These are phyloP conservation scores for Fusarium sp. DNA, from an alignment of 2,329 filamentous ascomycete genomes.

Conservation along the genomic window DNA sequence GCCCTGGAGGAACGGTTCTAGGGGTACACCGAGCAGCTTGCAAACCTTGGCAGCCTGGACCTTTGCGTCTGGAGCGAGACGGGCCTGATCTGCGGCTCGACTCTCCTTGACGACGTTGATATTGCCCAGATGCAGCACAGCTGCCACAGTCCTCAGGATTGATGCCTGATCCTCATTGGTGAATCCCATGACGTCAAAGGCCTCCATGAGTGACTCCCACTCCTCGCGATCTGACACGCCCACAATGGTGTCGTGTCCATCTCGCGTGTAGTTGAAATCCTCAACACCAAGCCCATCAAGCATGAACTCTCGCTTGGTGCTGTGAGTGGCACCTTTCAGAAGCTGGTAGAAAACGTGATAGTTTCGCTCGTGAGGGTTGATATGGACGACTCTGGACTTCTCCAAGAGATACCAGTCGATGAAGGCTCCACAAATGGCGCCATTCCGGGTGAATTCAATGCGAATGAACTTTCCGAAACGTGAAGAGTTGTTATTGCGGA, in stretches of 20 bases:
- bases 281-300: conserved; percentile 81
- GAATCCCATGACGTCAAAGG: conserved; percentile 95
- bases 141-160: conserved; percentile 89
- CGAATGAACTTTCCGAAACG: conserved; percentile 99
- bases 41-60: conserved; percentile 84
- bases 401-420: conserved; percentile 99
- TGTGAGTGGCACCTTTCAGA: conserved; percentile 81
- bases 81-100: conserved; percentile 88
- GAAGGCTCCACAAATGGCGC: conserved; percentile 93
- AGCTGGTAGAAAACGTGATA: conserved; percentile 99
- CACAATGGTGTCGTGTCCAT: conserved; percentile 90
- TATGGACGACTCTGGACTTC: conserved; percentile 94
- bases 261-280: conserved; percentile 91
- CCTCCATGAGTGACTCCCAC: conserved; percentile 90
- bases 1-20: conserved; percentile 88
- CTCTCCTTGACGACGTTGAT: conserved; percentile 92
- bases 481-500: conserved; percentile 98
- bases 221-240: conserved; percentile 92
- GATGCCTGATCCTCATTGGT: conserved; percentile 83
- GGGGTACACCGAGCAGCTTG: conserved; percentile 82
- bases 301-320: conserved; percentile 81
- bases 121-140: conserved; percentile 93
- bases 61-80: conserved; percentile 80
- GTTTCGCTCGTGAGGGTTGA: conserved; percentile 90
- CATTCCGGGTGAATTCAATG: conserved; percentile 90